phyloP scores from a whole-genome alignment of 805 yeast genomes.

The Cyberlindnera galapagoensis region DNA sequence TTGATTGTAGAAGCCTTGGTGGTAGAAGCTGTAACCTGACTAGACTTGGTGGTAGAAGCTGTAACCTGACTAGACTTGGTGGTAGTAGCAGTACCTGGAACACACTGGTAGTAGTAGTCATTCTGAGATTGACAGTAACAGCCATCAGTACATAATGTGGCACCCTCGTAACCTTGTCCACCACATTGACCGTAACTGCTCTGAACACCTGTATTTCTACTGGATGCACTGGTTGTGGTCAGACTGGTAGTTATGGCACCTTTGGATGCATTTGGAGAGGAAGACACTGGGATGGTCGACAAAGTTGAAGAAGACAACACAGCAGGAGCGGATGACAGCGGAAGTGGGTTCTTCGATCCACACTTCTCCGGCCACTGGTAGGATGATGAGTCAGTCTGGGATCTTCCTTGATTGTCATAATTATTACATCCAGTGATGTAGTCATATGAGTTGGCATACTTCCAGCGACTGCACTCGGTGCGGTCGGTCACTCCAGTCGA shows the following conservation, averaged over 20 bases:
- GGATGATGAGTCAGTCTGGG: slow-evolving; percentile 17
- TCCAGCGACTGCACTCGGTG: slow-evolving; percentile 17
- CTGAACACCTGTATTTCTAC: slow-evolving; percentile 1
- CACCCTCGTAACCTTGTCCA: slow-evolving; percentile 6
- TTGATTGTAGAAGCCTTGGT: background rate
- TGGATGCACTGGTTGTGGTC: background rate
- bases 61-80: background rate
- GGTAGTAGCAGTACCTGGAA: slow-evolving; percentile 8
- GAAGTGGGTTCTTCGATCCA: no score
- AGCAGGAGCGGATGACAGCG: no score
- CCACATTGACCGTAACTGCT: slow-evolving; percentile 14
- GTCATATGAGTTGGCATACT: slow-evolving; percentile 17
- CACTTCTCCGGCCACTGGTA: slow-evolving; percentile 21
- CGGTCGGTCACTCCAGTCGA: slow-evolving; percentile 18
- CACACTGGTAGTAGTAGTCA: slow-evolving; percentile 15
- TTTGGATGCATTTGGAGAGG: no score
- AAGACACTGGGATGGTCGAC: background rate
- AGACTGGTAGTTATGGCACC: no score
- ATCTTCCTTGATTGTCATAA: slow-evolving; percentile 16
- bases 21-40: background rate
- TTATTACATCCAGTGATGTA: slow-evolving; percentile 19
- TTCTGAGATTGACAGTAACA: slow-evolving; percentile 7
- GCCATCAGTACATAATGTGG: slow-evolving; percentile 8
- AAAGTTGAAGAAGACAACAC: slow-evolving; percentile 5
- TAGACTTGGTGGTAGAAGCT: background rate